Evolutionary conservation across 768 basidiomycete genomes (phyloP), one percentile per base, ranked within the genome.

Genomic region (Termitomyces sp.): DNA sequence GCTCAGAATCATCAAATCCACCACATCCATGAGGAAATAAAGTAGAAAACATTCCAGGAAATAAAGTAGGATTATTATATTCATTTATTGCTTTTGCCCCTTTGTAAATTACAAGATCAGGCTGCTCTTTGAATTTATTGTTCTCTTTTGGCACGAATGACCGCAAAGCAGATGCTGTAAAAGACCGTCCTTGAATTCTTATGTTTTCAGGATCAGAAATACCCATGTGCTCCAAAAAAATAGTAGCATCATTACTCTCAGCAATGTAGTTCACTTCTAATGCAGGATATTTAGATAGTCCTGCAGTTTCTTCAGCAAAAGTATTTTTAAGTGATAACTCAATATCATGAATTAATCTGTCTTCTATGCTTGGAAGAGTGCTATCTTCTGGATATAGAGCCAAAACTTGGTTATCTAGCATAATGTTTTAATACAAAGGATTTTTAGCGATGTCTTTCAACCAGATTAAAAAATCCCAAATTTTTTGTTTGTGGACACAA

Each of bases 11-110:
- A 55, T 80, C 72, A 58, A 76, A 74, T 1, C 78, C 77, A 1
- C 78, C 76, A 22, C 72, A 58, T 0, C 79, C 75, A 62, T 71
- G 78, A 0, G 77, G 78, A 64, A 72, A 79, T 0, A 81, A 53
- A 0, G 75, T 74, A 2, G 78, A 76, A 63, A 74, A 79, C 18
- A 76, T 69, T 57, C 44, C 31, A 45, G 5, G 24, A 26, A 45
- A 45, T 45, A 81, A 53, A 0, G 4, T 15, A 16, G 44, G 15
- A 7, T 45, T 45, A 29, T 47, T 28, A 29, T 47, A 47, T 5
- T 47, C 45, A 47, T 28, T 47, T 18, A 47, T 15, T 16, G 45
- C 26, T 7, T 16, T 5, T 3, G 5, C 2, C 7, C 7, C 26
- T 47, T 7, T 18, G 18, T 47, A 3, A 29, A 29, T 47, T 7